Conservation (phyloP, 768 basidiomycete genomes). For the Phylloporus rhodoxanthus region DNA sequence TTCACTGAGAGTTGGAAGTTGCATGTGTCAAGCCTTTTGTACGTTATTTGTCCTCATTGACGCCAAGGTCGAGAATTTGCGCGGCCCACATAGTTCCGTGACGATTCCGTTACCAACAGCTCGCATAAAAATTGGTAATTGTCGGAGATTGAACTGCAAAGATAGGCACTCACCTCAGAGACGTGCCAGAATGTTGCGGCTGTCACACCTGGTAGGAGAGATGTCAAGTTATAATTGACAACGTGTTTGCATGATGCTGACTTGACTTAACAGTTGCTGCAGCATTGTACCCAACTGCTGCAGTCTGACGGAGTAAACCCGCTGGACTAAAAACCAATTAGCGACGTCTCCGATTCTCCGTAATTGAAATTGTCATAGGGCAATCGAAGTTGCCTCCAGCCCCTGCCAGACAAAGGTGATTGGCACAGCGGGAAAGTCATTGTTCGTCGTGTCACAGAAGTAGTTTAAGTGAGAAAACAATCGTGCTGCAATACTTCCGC, state of each 20-base stretch:
- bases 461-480: not conserved
- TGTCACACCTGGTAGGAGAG: not conserved
- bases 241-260: not conserved
- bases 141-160: not conserved
- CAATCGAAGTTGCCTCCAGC: not conserved
- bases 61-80: constrained; percentile 16
- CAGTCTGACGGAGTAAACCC: not conserved
- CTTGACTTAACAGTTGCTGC: not conserved
- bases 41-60: constrained; percentile 33
- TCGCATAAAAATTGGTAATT: not conserved
- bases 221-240: not conserved
- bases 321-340: not conserved
- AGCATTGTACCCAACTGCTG: not conserved
- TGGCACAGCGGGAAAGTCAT: too few species aligned
- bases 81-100: constrained; percentile 12
- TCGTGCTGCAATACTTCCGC: not conserved
- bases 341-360: not conserved
- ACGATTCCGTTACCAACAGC: constrained; percentile 12
- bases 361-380: not conserved
- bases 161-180: not conserved
- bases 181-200: too few species aligned
- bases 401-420: not conserved
- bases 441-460: too few species aligned
- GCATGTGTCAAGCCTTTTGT: constrained; percentile 20
- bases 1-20: constrained; percentile 14